phyloP scores from a whole-genome alignment of 352 stramenopile species.

The Globisporangium middletonii region DNA sequence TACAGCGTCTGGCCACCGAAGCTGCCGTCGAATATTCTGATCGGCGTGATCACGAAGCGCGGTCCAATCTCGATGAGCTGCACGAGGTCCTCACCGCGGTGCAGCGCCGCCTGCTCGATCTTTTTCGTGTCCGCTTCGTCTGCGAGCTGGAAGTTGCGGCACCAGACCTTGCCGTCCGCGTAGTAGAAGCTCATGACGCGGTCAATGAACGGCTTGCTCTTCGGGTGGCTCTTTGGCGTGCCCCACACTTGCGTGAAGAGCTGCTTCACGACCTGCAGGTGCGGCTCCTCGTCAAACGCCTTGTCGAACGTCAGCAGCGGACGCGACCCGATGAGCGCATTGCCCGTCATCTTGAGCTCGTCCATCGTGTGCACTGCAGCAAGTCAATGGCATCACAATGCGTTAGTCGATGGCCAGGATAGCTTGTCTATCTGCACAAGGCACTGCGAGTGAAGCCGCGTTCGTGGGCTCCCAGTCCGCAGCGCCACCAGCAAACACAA shows the following conservation, averaged over 20 bases:
- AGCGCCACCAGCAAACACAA: neutral
- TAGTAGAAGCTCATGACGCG: constrained; percentile 97
- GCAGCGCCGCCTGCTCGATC: constrained; percentile 72
- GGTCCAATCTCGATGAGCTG: constrained; percentile 99
- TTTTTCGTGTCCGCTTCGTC: constrained; percentile 92
- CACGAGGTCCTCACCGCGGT: constrained; percentile 86
- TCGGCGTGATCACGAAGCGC: constrained; percentile 97
- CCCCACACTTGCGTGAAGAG: constrained; percentile 94
- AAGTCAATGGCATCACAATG: neutral
- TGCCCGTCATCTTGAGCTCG: constrained; percentile 99
- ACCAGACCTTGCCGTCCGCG: constrained; percentile 95
- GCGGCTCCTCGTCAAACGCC: constrained; percentile 84
- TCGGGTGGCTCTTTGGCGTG: constrained; percentile 97
- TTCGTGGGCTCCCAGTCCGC: neutral
- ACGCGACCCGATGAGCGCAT: constrained; percentile 96
- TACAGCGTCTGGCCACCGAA: constrained; percentile 98
- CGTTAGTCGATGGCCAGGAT: neutral
- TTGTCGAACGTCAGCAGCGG: constrained; percentile 98
- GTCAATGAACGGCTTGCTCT: constrained; percentile 99
- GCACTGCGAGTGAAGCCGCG: neutral
- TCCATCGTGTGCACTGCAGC: constrained; percentile 98
- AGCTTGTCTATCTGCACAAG: neutral
- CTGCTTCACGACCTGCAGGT: constrained; percentile 96
- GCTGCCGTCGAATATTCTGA: constrained; percentile 98
- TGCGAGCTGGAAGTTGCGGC: constrained; percentile 96